Evolutionary conservation across 2,329 filamentous ascomycete species (phyloP).

Genomic region (Fusarium haematococcum): DNA sequence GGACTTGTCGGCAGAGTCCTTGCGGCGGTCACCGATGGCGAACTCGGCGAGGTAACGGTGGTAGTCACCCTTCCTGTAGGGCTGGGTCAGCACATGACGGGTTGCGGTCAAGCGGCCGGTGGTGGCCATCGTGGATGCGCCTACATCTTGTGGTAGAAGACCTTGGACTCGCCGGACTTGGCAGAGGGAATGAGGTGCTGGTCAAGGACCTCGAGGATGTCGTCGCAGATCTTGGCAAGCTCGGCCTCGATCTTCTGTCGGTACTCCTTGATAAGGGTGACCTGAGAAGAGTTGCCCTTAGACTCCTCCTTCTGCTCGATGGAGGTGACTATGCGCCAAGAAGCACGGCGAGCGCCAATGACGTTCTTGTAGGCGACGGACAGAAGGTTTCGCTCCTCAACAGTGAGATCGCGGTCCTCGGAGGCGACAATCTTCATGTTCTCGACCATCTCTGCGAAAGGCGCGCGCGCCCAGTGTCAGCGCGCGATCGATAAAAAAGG

Average conservation of each 20-base stretch:
- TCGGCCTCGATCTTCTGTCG: slow-evolving; percentile 98
- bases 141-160: slow-evolving; percentile 99
- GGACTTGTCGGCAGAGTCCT: slow-evolving; percentile 85
- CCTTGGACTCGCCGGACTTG: slow-evolving; percentile 97
- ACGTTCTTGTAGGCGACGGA: slow-evolving; percentile 99
- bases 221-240: slow-evolving; percentile 97
- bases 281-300: slow-evolving; percentile 97
- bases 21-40: slow-evolving; percentile 91
- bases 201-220: slow-evolving; percentile 95
- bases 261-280: slow-evolving; percentile 94
- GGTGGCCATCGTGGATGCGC: slow-evolving; percentile 70
- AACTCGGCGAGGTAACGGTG: slow-evolving; percentile 97
- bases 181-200: slow-evolving; percentile 94
- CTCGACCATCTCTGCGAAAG: slow-evolving; percentile 88
- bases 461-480: slow-evolving; percentile 67
- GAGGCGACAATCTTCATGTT: slow-evolving; percentile 99
- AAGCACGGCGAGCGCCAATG: slow-evolving; percentile 96
- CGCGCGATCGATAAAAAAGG: slow-evolving; percentile 19
- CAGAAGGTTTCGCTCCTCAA: slow-evolving; percentile 98
- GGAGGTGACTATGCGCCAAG: slow-evolving; percentile 99
- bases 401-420: slow-evolving; percentile 81
- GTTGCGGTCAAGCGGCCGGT: slow-evolving; percentile 62
- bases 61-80: slow-evolving; percentile 91
- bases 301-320: slow-evolving; percentile 99
- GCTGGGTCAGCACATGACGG: slow-evolving; percentile 73